phyloP scores from a whole-genome alignment of 768 basidiomycete species.

The Rubroboletus satanas region DNA sequence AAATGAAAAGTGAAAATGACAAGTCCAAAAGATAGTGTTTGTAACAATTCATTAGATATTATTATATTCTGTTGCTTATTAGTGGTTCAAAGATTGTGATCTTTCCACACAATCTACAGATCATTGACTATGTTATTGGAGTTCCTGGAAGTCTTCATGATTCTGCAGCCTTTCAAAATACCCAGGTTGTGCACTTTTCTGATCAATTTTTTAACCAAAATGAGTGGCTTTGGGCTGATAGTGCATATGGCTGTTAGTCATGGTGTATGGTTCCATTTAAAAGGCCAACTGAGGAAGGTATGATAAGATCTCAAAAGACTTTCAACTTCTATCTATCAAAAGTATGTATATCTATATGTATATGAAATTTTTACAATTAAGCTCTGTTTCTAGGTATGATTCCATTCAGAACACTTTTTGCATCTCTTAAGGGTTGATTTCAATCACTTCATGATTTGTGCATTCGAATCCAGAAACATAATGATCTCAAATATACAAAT shows the following conservation, averaged over 20 bases:
- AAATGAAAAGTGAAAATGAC: no score
- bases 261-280: slow-evolving; percentile 31
- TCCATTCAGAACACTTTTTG: slow-evolving; percentile 12
- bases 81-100: slow-evolving; percentile 1
- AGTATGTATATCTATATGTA: not conserved
- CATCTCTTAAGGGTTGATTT: slow-evolving; percentile 8
- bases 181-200: not conserved
- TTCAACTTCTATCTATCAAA: slow-evolving; percentile 27
- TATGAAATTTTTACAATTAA: not conserved
- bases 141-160: slow-evolving; percentile 15
- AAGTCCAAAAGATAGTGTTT: no score
- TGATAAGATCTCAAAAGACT: slow-evolving; percentile 15
- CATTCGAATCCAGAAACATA: slow-evolving; percentile 6
- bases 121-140: slow-evolving; percentile 15
- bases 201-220: not conserved
- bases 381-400: not conserved
- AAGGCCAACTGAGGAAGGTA: slow-evolving; percentile 6
- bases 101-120: slow-evolving; percentile 9
- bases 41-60: no score
- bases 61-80: not conserved
- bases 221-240: slow-evolving; percentile 22
- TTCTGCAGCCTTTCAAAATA: slow-evolving; percentile 1
- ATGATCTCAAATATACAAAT: slow-evolving; percentile 4
- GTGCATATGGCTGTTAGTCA: slow-evolving; percentile 9
- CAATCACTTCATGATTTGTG: slow-evolving; percentile 8